phyloP scores from a whole-genome alignment of 805 yeast genomes.

The Yamadazyma akitaensis region DNA sequence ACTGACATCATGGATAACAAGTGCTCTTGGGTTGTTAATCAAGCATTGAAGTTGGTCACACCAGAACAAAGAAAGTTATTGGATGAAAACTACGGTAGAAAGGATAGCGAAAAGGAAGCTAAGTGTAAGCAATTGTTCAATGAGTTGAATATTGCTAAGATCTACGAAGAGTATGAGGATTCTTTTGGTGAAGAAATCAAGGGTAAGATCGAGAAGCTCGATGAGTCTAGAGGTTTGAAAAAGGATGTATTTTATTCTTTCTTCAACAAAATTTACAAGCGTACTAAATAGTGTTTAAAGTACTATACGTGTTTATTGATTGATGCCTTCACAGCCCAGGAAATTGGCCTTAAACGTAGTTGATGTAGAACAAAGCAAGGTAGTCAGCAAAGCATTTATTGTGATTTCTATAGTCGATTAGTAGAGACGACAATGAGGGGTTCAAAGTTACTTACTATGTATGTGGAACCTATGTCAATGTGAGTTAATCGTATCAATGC shows the following conservation, averaged over 20 bases:
- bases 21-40: slow-evolving; percentile 96
- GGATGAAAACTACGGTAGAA: slow-evolving; percentile 88
- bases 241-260: slow-evolving; percentile 79
- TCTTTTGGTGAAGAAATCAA: slow-evolving; percentile 60
- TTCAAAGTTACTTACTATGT: too few species aligned
- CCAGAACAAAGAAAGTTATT: slow-evolving; percentile 79
- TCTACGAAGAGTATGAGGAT: slow-evolving; percentile 84
- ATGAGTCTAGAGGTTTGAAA: slow-evolving; percentile 93
- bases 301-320: too few species aligned
- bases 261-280: slow-evolving; percentile 88
- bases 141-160: slow-evolving; percentile 66
- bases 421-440: too few species aligned
- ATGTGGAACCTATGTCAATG: too few species aligned
- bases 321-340: too few species aligned
- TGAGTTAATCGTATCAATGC: too few species aligned
- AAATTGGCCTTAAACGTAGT: too few species aligned
- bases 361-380: too few species aligned
- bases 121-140: slow-evolving; percentile 69
- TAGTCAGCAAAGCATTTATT: too few species aligned
- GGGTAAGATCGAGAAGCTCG: slow-evolving; percentile 63
- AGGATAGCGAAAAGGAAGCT: slow-evolving; percentile 65
- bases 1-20: slow-evolving; percentile 98
- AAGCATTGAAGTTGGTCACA: slow-evolving; percentile 75
- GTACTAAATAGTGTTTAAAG: slow-evolving; percentile 59
- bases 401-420: too few species aligned